Percentiles rank a stretch among this genome's conserved stretches.
Evolutionary conservation across 768 basidiomycete genomes (phyloP).

Genomic region (Naganishia antarctica): DNA sequence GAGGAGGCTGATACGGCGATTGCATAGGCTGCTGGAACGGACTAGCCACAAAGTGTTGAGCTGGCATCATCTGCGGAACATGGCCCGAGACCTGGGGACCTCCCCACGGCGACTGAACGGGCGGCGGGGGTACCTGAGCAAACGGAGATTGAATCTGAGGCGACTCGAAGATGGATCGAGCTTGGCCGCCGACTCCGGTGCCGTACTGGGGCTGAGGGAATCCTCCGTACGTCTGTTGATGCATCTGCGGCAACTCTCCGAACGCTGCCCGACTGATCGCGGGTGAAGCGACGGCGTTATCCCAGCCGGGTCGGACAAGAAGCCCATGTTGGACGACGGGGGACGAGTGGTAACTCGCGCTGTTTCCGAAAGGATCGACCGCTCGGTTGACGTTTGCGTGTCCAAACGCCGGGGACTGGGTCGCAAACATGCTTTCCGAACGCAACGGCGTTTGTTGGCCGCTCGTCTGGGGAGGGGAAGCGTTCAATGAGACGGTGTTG

Average conservation of each 20-base stretch:
- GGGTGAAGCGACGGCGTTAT: slow-evolving; percentile 17
- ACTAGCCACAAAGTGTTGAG: slow-evolving; percentile 11
- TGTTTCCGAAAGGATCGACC: slow-evolving; percentile 17
- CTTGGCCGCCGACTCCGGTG: no score
- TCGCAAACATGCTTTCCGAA: slow-evolving; percentile 10
- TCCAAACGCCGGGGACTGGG: slow-evolving; percentile 17
- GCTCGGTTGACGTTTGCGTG: slow-evolving; percentile 14
- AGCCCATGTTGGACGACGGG: slow-evolving; percentile 23
- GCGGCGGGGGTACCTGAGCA: slow-evolving; percentile 28
- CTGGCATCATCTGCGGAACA: slow-evolving; percentile 20
- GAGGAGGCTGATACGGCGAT: slow-evolving; percentile 27
- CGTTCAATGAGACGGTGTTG: slow-evolving; percentile 4
- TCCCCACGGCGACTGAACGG: slow-evolving; percentile 36
- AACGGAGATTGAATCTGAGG: slow-evolving; percentile 17
- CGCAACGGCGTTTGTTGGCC: slow-evolving; percentile 19
- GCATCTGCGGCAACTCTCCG: slow-evolving; percentile 3
- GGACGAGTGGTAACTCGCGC: slow-evolving; percentile 20
- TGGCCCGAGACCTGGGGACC: slow-evolving; percentile 30
- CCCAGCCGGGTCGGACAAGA: slow-evolving; percentile 26
- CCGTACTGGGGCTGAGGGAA: slow-evolving; percentile 28
- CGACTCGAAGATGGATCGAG: slow-evolving; percentile 24
- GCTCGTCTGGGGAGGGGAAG: slow-evolving; percentile 7
- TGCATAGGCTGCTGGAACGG: slow-evolving; percentile 36
- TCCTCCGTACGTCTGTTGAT: slow-evolving; percentile 23
- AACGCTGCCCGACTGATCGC: slow-evolving; percentile 23